phyloP scores from a whole-genome alignment of 176 grass and related monocot species.

The Neostapfia colusana region DNA sequence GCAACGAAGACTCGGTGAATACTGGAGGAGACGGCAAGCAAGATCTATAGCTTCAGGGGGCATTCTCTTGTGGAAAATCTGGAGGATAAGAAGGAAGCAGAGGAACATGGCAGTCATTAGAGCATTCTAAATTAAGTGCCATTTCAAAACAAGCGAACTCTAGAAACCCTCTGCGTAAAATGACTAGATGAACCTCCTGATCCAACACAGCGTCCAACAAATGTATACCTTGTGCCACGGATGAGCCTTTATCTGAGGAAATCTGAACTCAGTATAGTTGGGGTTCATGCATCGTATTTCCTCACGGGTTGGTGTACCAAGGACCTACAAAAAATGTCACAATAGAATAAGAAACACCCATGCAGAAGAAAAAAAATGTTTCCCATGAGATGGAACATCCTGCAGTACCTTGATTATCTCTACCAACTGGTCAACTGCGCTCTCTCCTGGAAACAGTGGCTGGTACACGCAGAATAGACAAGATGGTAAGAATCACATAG shows the following conservation, averaged over 20 bases:
- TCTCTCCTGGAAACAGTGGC: constrained; percentile 89
- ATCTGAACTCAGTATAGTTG: constrained; percentile 91
- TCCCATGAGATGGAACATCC: neutral
- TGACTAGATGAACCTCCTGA: constrained; percentile 1
- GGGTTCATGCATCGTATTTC: constrained; percentile 98
- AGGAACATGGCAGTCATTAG: neutral
- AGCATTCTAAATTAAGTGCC: neutral
- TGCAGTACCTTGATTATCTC: constrained; percentile 88
- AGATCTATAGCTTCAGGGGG: constrained; percentile 89
- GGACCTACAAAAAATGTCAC: constrained; percentile 55
- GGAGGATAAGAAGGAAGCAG: neutral
- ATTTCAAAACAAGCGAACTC: neutral
- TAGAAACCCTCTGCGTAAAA: neutral
- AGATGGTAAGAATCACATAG: constrained; percentile 27
- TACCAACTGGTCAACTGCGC: constrained; percentile 77
- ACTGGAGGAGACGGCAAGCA: constrained; percentile 85
- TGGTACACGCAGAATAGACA: constrained; percentile 43
- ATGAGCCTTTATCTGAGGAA: constrained; percentile 98
- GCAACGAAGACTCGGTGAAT: constrained; percentile 81
- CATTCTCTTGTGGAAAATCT: constrained; percentile 97
- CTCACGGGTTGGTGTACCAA: constrained; percentile 94
- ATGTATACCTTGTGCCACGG: constrained; percentile 94
- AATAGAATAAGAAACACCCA: neutral
- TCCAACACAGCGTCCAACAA: constrained; percentile 9
- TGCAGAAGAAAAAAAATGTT: constrained; percentile 18